Percentiles rank a stretch among this genome's conserved stretches.
These are phyloP conservation scores for Neospermospora avenae DNA, from an alignment of 2,329 filamentous ascomycete species.

Conservation along the genomic window DNA sequence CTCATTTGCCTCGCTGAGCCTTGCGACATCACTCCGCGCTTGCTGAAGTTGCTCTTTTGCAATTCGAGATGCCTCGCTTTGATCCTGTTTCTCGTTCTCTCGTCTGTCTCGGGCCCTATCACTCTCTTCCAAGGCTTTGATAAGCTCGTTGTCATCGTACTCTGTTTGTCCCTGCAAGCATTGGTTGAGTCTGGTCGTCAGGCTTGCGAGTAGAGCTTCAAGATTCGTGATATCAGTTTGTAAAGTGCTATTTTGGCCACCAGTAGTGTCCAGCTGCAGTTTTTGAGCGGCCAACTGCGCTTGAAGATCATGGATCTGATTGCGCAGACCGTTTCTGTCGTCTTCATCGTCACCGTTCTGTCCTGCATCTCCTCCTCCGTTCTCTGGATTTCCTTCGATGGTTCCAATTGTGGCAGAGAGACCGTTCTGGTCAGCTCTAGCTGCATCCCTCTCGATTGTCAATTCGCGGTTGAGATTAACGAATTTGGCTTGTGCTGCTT, in stretches of 20 bases:
- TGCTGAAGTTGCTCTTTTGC: neutral
- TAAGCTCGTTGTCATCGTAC: neutral
- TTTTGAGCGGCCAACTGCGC: neutral
- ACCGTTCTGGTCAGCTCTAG: neutral
- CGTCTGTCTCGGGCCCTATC: neutral
- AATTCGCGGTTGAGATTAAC: neutral
- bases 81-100: neutral
- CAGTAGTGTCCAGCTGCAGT: neutral
- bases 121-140: neutral
- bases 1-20: neutral
- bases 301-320: neutral
- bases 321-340: neutral
- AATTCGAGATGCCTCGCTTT: neutral
- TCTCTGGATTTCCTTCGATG: neutral
- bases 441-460: neutral
- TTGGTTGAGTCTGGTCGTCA: neutral
- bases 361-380: neutral
- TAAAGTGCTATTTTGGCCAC: neutral
- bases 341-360: neutral
- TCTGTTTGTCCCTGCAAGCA: neutral
- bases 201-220: neutral
- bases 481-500: neutral
- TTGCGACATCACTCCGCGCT: neutral
- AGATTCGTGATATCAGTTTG: neutral
- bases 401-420: neutral